Base-by-base conservation (phyloP, 179 eudicot genomes). In the Beta corolliflora region DNA sequence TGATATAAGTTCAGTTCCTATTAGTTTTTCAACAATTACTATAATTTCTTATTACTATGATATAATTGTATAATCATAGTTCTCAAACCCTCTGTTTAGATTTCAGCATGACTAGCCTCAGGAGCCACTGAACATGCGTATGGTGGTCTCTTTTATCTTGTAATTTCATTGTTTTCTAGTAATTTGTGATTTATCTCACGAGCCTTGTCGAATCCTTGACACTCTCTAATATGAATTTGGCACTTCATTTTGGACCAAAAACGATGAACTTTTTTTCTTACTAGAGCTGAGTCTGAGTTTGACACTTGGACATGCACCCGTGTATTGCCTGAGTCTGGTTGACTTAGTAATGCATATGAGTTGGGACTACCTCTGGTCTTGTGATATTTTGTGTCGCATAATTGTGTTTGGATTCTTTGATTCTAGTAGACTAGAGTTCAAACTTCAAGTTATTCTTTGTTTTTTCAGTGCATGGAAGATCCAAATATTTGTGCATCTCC, bases 401-500 rank as follows among this genome's bases (percentile, higher is more conserved):
- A 56, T 75, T 8, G 7, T 61, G 54, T 31, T 18, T 31, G 31
- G 56, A 80, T 63, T 60, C 16, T 29, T 66, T 73, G 5, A 44
- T 31, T 53, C 16, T 60, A 5, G 18, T 66, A 16, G 29, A 25
- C 29, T 25, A 15, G 11, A 74, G 5, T 67, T 45, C 56, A 70
- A 41, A 45, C 18, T 46, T 80, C 31, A 64, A 41, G 50, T 60
- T n/a, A 15, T 73, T 45, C 29, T 46, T 15, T 56, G 13, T 56
- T 58, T 12, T 58, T 65, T 44, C 77, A 81, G 82, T 78, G 72
- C 67, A 73, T 72, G 79, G 86, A 65, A 72, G 76, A 55, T 76
- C 64, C 16, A 64, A 52, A 66, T 13, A 46, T 59, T 23, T 60
- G 41, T 73, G 7, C 71, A 54, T n/a, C 23, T 46, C 18, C 55